Evolutionary conservation across 352 stramenopile species (phyloP), one percentile per base, ranked within the genome.

Genomic region (Phytophthora brassicae): DNA sequence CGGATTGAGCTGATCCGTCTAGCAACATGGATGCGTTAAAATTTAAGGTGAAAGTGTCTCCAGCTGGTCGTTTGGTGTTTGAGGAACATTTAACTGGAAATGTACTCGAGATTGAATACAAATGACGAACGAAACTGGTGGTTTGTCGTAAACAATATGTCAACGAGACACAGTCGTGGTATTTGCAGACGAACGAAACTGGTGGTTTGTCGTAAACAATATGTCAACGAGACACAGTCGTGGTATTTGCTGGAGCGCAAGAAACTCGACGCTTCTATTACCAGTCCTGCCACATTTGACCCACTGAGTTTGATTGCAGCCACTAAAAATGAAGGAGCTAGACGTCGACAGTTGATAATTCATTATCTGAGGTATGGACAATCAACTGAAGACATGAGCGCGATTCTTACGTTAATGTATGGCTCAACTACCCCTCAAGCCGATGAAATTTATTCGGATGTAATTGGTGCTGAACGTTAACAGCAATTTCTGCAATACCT

Each of bases 401-500:
- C 28, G n/a, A 26, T 54, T 13, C 16, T 54, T n/a, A 28, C 19
- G 3, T n/a, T 38, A 12, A 33, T 44, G 0, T 43, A 54, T 43
- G 46, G 46, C 28, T 20, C 46, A 13, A 19, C 11, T 8, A 19
- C 12, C 4, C 29, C n/a, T 29, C 16, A 3, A 41, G 16, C 24
- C 4, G 14, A 42, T 23, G n/a, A 28, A 14, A n/a, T 19, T 42
- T 4, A 11, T 22, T 22, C n/a, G 8, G 8, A 12, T 26, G 49
- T 1, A 13, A 49, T 47, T 16, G 36, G 5, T 49, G 8, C 28
- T 19, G 38, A 64, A 17, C 47, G 56, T 58, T 46, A 39, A 39
- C 36, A 22, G 39, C 46, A 45, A n/a, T 55, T 55, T 35, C 6
- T 62, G 33, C 28, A 62, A 35, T 23, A 55, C 22, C 20, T 49